Evolutionary conservation across 2,329 filamentous ascomycete genomes (phyloP), one percentile per base, ranked within the genome.

Genomic region (Aspergillus melleus): DNA sequence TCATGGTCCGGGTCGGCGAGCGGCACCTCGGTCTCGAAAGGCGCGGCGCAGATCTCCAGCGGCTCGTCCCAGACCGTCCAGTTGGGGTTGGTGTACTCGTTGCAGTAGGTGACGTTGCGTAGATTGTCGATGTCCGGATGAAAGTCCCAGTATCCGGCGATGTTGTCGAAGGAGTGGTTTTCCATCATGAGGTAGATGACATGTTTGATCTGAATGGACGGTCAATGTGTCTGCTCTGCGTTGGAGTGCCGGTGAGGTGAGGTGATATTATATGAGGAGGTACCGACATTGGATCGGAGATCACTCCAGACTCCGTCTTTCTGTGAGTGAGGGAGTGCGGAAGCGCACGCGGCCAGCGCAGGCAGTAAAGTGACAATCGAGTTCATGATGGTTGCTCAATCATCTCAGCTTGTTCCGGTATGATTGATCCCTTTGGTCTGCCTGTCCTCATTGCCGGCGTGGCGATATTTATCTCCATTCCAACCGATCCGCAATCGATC

Each of bases 141-240:
- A 57, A 75, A 76, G 60, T 73, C 67, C 70, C 74, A 77, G 62
- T 74, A 76, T 20, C 75, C 75, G 10, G 73, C 73, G 36, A 77
- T 75, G 64, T 77, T 78, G 64, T 78, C 75, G 55, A 77, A 76
- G 11, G 70, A 75, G 62, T 75, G 74, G 60, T 78, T 78, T 61
- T 77, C 74, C 62, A 75, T 68, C 55, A 75, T 75, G 20, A 77
- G 62, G 54, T 75, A 75, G 50, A 77, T 63, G 20, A 76, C 72
- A 64, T 74, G 70, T 61, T 74, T 72, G 59, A 73, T 72, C 70
- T 74, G 39, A 8, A 11, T 32, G 8, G 26, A 26, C 26, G 39
- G 49, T 24, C 44, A 59, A 16, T 49, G 22, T 20, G 61, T 55
- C 24, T 61, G 49, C 42, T 54, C 11, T 47, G n/a, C 9, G 16